These are phyloP conservation scores for Aspergillus egyptiacus DNA, from an alignment of 495 filamentous ascomycete species.

Conservation along the genomic window DNA sequence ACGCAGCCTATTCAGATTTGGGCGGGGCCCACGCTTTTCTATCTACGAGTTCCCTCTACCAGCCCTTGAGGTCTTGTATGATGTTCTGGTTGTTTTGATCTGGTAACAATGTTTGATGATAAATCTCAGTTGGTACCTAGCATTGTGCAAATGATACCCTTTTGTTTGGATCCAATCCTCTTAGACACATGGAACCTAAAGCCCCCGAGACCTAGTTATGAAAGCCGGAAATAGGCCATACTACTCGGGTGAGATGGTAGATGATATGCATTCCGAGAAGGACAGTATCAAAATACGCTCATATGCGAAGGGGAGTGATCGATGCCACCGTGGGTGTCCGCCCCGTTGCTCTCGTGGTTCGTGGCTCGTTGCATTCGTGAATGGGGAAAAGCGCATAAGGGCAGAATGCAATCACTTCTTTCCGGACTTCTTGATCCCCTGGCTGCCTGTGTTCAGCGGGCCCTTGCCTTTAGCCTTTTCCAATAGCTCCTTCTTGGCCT, in stretches of 20 bases:
- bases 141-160: constrained; percentile 18
- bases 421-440: constrained; percentile 87
- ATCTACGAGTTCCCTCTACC: neutral
- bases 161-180: constrained; percentile 4
- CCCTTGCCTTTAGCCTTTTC: constrained; percentile 56
- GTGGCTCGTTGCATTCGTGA: constrained; percentile 35
- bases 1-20: neutral
- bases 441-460: constrained; percentile 64
- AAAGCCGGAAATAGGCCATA: neutral
- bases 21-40: neutral
- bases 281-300: constrained; percentile 7
- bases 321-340: constrained; percentile 13
- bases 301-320: constrained; percentile 12
- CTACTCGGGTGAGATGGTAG: constrained; percentile 1
- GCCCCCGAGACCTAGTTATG: neutral
- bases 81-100: neutral
- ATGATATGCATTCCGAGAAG: constrained; percentile 3
- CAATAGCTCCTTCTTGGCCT: constrained; percentile 68
- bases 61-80: constrained; percentile 4
- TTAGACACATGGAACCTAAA: neutral
- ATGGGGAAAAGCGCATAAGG: constrained; percentile 1
- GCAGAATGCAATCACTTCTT: constrained; percentile 58
- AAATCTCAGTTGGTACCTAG: constrained; percentile 1
- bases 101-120: neutral
- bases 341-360: constrained; percentile 15